Evolutionary conservation across 257 asterid genomes (phyloP).

Genomic region (Prunella vulgaris): DNA sequence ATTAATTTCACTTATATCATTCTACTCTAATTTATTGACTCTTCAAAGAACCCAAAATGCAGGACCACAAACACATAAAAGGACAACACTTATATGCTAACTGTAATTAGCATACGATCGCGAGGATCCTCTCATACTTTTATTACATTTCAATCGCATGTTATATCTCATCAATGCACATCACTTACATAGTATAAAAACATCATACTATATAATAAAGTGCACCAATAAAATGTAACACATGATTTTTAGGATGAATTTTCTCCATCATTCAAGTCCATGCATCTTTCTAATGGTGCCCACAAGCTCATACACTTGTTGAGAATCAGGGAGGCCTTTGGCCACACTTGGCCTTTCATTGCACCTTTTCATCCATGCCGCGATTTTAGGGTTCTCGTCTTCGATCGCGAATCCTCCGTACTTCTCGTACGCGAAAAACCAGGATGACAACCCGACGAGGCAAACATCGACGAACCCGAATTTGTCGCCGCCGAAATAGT

Average conservation of each 20-base stretch:
- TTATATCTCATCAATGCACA: neutral
- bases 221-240: neutral
- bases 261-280: slow-evolving; percentile 40
- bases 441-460: slow-evolving; percentile 40
- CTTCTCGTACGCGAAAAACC: slow-evolving; percentile 64
- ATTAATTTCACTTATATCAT: neutral
- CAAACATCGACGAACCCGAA: slow-evolving; percentile 58
- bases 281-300: slow-evolving; percentile 49
- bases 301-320: slow-evolving; percentile 47
- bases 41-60: neutral
- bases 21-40: neutral
- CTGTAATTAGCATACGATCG: neutral
- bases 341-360: slow-evolving; percentile 54
- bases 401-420: slow-evolving; percentile 61
- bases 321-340: slow-evolving; percentile 37
- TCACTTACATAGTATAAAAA: neutral
- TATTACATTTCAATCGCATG: neutral
- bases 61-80: neutral
- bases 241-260: neutral
- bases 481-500: slow-evolving; percentile 56
- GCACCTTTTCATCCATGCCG: slow-evolving; percentile 61
- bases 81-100: neutral
- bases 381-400: slow-evolving; percentile 49
- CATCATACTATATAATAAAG: neutral
- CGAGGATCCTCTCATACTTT: neutral